Evolutionary conservation across 768 basidiomycete genomes (phyloP).

Genomic region (Lentinula sp.): DNA sequence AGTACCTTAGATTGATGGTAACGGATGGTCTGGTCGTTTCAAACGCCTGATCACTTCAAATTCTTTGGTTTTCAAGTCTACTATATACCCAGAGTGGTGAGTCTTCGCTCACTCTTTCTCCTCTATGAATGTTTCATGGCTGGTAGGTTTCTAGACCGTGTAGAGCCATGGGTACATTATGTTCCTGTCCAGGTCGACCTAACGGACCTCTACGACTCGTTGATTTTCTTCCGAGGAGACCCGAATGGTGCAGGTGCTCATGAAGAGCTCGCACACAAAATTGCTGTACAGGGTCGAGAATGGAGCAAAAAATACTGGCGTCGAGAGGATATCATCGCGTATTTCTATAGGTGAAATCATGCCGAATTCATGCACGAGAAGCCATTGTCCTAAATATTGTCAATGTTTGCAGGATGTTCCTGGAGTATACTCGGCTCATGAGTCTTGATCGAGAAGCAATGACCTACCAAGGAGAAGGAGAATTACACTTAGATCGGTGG

Average conservation of each 20-base stretch:
- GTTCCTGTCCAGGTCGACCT: conserved; percentile 60
- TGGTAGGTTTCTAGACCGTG: conserved; percentile 43
- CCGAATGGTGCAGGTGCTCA: conserved; percentile 46
- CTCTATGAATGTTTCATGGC: background rate
- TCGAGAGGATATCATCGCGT: conserved; percentile 52
- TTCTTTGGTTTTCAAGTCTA: conserved; percentile 56
- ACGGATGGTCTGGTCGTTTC: conserved; percentile 61
- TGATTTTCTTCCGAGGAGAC: conserved; percentile 67
- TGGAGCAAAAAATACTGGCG: conserved; percentile 60
- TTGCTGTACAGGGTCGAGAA: conserved; percentile 47
- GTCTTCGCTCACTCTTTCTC: background rate
- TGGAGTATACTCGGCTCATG: conserved; percentile 52
- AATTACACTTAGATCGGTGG: background rate
- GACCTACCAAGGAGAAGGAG: background rate
- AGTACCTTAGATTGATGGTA: conserved; percentile 39
- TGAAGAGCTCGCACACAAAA: conserved; percentile 49
- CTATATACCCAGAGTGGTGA: conserved; percentile 62
- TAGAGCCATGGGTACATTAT: conserved; percentile 68
- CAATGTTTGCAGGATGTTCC: conserved; percentile 30
- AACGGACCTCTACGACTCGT: conserved; percentile 60
- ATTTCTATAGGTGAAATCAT: conserved; percentile 44
- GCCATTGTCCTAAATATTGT: background rate
- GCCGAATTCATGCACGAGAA: background rate
- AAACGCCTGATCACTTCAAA: conserved; percentile 55
- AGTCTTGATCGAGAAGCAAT: conserved; percentile 31